A percentile compares a stretch with the other conserved stretches of the same genome.
Conservation (phyloP, 345 rosid species). For the Geranium rotundifolium region DNA sequence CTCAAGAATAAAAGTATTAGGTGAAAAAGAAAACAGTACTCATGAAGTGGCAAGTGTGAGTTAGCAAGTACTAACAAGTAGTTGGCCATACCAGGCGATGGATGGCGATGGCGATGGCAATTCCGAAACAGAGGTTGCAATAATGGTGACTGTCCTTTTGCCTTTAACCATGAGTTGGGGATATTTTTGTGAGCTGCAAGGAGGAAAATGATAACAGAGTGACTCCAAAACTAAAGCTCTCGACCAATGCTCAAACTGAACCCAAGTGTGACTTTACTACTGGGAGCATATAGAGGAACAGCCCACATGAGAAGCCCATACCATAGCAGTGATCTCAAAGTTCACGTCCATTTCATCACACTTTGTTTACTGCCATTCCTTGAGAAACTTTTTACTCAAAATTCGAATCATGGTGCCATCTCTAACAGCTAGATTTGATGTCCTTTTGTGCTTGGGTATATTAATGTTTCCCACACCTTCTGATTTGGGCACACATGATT, state of each 20-base stretch:
- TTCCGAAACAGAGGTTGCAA: too few relatives aligned
- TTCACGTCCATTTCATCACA: too few relatives aligned
- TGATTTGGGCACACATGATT: slow-evolving; percentile 3
- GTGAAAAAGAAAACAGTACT: too few relatives aligned
- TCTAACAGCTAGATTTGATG: neutral
- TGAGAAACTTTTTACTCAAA: neutral
- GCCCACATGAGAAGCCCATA: neutral
- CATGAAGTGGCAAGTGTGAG: too few relatives aligned
- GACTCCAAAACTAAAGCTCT: neutral
- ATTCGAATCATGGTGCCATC: neutral
- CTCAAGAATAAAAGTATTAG: too few relatives aligned
- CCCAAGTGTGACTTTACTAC: neutral
- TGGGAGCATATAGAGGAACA: neutral
- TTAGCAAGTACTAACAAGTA: too few relatives aligned
- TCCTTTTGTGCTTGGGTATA: neutral
- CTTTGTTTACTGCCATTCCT: too few relatives aligned
- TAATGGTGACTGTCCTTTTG: neutral
- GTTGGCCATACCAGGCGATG: too few relatives aligned
- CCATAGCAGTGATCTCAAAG: neutral
- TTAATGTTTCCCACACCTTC: neutral
- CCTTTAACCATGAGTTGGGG: neutral
- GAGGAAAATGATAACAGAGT: neutral
- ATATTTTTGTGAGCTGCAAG: neutral
- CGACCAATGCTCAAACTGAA: neutral
- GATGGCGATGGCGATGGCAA: too few relatives aligned